Evolutionary conservation across 2,329 filamentous ascomycete genomes (phyloP).

Genomic region (Fusarium guadeloupense): DNA sequence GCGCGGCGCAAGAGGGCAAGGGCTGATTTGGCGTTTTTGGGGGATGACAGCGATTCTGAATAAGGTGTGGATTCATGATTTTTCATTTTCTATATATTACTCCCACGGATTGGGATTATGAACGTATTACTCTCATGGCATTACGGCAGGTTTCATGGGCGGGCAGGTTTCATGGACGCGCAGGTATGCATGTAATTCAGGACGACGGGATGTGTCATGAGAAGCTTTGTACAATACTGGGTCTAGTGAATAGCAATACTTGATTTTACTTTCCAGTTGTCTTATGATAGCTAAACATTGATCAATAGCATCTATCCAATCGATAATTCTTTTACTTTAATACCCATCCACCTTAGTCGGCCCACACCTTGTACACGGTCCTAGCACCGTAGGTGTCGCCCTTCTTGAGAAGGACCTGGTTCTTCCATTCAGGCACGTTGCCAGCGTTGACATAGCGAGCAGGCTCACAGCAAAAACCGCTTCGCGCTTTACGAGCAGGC

Average conservation of each 20-base stretch:
- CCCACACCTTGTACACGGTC: slow-evolving; percentile 88
- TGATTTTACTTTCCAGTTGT: slow-evolving; percentile 12
- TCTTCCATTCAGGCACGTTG: slow-evolving; percentile 82
- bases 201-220: slow-evolving; percentile 28
- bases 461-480: slow-evolving; percentile 92
- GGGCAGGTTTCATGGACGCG: neutral
- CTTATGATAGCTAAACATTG: slow-evolving; percentile 22
- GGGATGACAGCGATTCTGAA: slow-evolving; percentile 74
- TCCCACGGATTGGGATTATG: no score
- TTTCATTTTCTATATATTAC: no score
- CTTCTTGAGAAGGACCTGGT: slow-evolving; percentile 82
- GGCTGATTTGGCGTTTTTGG: slow-evolving; percentile 71
- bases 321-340: slow-evolving; percentile 4
- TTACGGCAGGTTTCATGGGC: no score
- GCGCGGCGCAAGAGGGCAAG: slow-evolving; percentile 59
- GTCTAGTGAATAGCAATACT: neutral
- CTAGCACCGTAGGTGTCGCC: slow-evolving; percentile 83
- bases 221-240: slow-evolving; percentile 23
- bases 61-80: slow-evolving; percentile 35
- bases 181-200: slow-evolving; percentile 1
- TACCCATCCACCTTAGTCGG: slow-evolving; percentile 56
- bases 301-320: slow-evolving; percentile 17
- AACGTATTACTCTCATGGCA: neutral
- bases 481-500: slow-evolving; percentile 71
- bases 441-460: slow-evolving; percentile 89